A percentile compares a stretch with the other conserved stretches of the same genome.
phyloP scores from a whole-genome alignment of 768 basidiomycete species.

The Trametes maxima region DNA sequence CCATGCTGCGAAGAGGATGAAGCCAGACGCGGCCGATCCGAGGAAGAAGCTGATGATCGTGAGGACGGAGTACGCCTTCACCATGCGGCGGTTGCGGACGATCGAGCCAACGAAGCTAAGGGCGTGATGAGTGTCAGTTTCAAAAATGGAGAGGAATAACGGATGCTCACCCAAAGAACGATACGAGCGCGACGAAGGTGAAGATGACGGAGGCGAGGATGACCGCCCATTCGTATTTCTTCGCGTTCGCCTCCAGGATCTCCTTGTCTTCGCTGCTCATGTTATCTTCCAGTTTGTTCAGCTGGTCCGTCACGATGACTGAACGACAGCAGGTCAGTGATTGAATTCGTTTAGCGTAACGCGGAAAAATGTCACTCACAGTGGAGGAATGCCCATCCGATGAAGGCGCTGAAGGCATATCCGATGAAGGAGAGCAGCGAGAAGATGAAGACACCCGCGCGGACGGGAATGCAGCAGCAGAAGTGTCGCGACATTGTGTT shows the following conservation, averaged over 20 bases:
- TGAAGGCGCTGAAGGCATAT: constrained; percentile 3
- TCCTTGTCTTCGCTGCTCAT: not conserved
- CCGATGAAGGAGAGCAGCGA: constrained; percentile 28
- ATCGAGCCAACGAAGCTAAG: constrained; percentile 33
- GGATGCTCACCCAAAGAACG: constrained; percentile 31
- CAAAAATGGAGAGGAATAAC: not conserved
- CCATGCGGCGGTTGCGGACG: constrained; percentile 30
- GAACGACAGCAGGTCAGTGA: not conserved
- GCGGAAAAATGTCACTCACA: constrained; percentile 20
- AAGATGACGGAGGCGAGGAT: constrained; percentile 26
- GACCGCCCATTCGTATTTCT: constrained; percentile 22
- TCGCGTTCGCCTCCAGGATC: constrained; percentile 5
- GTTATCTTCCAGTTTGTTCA: constrained; percentile 2
- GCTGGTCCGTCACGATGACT: constrained; percentile 20
- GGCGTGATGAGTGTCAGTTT: not conserved
- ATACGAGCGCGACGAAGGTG: constrained; percentile 29
- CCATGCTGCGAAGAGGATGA: constrained; percentile 29
- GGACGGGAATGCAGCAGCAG: constrained; percentile 36
- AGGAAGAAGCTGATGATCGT: constrained; percentile 30
- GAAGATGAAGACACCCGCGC: constrained; percentile 33
- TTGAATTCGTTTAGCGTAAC: not conserved
- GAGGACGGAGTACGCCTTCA: constrained; percentile 31
- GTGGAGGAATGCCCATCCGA: constrained; percentile 25
- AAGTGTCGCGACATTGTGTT: constrained; percentile 31
- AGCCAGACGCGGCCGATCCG: constrained; percentile 20